Evolutionary conservation across 1,139 yeast species (phyloP), one percentile per base, ranked within the genome.

Genomic region (Taiozyma sp.): DNA sequence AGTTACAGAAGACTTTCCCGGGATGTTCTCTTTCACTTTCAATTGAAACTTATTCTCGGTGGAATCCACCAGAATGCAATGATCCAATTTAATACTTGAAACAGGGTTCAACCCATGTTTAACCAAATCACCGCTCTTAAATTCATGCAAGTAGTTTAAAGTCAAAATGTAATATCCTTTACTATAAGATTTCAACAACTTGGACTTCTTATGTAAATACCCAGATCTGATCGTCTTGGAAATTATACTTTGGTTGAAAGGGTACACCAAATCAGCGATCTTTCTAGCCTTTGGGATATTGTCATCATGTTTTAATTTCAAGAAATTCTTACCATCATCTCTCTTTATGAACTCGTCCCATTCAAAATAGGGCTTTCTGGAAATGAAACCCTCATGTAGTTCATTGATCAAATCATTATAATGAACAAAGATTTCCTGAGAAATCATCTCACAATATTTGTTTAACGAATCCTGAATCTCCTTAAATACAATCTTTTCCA

Each of bases 101-200:
- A 73, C 51, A 8, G 81, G 80, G 7, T 52, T 57, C 27, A 65
- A 61, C 42, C 81, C 83, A 22, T 30, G n/a, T 57, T 81, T 81
- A 59, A 79, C 79, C 43, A 88, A 72, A 64, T 85, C 87, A 42
- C 78, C 71, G 2, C 84, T 73, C 63, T 80, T 83, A 68, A 85
- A 87, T 64, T 87, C 93, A 66, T 85, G 93, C 43, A 87, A 68
- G 57, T 75, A 85, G 60, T 82, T 83, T 60, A 88, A 80, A 3
- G 93, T 85, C 50, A 87, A 71, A n/a, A 87, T 87, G 60, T 82
- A 87, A 75, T 84, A 86, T 32, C 84, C 81, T 61, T 79, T 78
- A 4, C 81, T 76, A 65, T 84, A 84, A 48, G 79, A 81, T 65
- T 84, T 84, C 57, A 84, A 70, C 57, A 77, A 78, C 65, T 84